phyloP scores from a whole-genome alignment of 257 asterid species.

The Linderniella brevidens region DNA sequence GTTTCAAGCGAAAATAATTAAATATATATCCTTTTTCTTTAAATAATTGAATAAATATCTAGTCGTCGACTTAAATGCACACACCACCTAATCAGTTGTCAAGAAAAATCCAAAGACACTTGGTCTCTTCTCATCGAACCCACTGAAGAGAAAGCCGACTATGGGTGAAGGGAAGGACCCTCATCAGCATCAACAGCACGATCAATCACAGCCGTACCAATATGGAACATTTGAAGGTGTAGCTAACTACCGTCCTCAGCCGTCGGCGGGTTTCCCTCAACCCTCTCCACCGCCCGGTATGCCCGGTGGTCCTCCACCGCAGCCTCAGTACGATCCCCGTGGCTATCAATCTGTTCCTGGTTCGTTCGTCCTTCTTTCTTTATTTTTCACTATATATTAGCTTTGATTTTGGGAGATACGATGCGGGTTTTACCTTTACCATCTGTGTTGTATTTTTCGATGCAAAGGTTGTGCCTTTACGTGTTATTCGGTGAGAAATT shows the following conservation, averaged over 20 bases:
- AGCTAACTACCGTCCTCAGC: slow-evolving; percentile 46
- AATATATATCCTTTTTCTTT: too few relatives aligned
- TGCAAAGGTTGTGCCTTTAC: too few relatives aligned
- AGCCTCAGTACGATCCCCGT: slow-evolving; percentile 38
- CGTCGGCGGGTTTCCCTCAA: slow-evolving; percentile 74
- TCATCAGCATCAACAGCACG: slow-evolving; percentile 18
- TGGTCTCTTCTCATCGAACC: too few relatives aligned
- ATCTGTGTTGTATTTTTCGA: neutral
- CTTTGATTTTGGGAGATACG: neutral
- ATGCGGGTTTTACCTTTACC: slow-evolving; percentile 5
- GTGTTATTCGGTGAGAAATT: too few relatives aligned
- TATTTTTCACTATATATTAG: neutral
- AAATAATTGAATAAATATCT: too few relatives aligned
- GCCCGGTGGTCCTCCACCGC: slow-evolving; percentile 30
- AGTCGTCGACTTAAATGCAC: too few relatives aligned
- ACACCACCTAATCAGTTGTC: too few relatives aligned
- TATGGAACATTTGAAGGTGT: slow-evolving; percentile 89
- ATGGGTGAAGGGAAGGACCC: slow-evolving; percentile 45
- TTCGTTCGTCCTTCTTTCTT: slow-evolving; percentile 4
- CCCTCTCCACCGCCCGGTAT: slow-evolving; percentile 75
- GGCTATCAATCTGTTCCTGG: slow-evolving; percentile 87
- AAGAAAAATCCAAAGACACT: too few relatives aligned
- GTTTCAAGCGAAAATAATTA: too few relatives aligned
- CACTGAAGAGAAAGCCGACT: slow-evolving; percentile 4
- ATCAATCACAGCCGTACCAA: slow-evolving; percentile 21